phyloP scores from a whole-genome alignment of 2,329 filamentous ascomycete genomes.

The Claviceps arundinis region DNA sequence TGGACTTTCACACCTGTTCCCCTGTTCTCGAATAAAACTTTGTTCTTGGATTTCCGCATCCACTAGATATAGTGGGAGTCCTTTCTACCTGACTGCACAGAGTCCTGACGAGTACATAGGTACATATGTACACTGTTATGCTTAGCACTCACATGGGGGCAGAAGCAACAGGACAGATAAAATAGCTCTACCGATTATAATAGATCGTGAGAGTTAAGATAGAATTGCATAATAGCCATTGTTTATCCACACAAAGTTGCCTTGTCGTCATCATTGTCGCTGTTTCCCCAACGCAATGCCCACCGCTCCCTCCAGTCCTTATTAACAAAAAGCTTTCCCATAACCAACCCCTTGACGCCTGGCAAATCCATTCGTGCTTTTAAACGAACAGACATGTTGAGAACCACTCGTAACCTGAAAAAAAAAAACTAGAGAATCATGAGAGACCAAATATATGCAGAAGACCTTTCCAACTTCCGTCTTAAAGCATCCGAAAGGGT shows the following conservation, averaged over 20 bases:
- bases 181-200: background rate
- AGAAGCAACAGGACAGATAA: background rate
- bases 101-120: too few relatives aligned
- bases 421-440: background rate
- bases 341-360: constrained; percentile 1
- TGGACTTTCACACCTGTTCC: too few relatives aligned
- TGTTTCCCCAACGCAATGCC: background rate
- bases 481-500: background rate
- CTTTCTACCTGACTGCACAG: too few relatives aligned
- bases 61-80: too few relatives aligned
- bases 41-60: too few relatives aligned
- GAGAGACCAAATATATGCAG: background rate
- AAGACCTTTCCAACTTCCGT: background rate
- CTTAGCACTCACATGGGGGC: background rate
- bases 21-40: too few relatives aligned
- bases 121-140: too few relatives aligned
- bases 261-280: background rate
- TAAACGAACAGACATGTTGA: background rate
- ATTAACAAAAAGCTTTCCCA: background rate
- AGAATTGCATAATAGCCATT: background rate
- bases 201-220: background rate
- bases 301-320: background rate
- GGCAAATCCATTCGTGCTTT: background rate
- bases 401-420: background rate
- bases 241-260: background rate